Percentiles rank a stretch among this genome's conserved stretches.
phyloP scores from a whole-genome alignment of 2,329 filamentous ascomycete genomes.

The Pseudocercospora fuligena region DNA sequence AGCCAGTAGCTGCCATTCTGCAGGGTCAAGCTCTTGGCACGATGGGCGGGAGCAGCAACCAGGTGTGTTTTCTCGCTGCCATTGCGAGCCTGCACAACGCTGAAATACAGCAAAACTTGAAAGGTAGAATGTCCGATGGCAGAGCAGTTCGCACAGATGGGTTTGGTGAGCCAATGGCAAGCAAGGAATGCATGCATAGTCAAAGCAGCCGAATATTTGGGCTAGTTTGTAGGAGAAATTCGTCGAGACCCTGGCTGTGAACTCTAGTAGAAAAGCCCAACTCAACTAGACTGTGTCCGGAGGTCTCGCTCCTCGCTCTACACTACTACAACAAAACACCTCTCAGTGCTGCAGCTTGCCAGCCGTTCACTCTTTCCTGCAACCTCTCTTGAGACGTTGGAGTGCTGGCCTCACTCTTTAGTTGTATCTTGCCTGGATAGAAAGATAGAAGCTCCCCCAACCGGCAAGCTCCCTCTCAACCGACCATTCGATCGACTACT shows the following conservation, averaged over 20 bases:
- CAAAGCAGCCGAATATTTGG: neutral
- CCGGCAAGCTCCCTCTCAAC: conserved; percentile 7
- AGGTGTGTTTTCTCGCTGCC: neutral
- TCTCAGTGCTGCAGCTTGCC: neutral
- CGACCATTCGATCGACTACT: neutral
- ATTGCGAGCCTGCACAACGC: neutral
- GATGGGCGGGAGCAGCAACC: neutral
- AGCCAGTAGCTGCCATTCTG: neutral
- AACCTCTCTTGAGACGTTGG: neutral
- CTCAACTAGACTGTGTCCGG: neutral
- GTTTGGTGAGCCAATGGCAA: neutral
- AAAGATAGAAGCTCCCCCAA: neutral
- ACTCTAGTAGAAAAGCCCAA: neutral
- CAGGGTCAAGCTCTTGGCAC: neutral
- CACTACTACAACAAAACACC: neutral
- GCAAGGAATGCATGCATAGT: neutral
- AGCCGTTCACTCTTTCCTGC: neutral
- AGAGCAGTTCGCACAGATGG: neutral
- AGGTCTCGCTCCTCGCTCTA: neutral
- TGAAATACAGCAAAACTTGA: neutral
- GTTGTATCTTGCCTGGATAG: neutral
- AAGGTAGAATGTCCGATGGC: neutral
- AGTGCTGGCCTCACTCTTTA: neutral
- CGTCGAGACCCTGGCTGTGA: neutral
- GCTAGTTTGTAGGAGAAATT: neutral